Base-by-base conservation (phyloP, 2,329 filamentous ascomycete species). In the Fusarium buxicola region DNA sequence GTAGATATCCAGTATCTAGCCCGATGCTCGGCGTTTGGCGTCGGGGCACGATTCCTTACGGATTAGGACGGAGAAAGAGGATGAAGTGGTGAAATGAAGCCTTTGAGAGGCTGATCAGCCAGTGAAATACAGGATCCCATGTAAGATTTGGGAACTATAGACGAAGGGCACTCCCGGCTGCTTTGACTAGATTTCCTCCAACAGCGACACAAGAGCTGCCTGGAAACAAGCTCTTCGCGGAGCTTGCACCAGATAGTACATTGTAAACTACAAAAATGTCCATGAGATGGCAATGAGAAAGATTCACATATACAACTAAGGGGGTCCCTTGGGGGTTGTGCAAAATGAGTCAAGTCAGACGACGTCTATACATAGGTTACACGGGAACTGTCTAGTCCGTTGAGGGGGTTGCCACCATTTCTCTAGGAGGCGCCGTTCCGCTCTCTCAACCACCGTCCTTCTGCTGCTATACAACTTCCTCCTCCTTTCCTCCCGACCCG, bases 291-390 rank as follows among this genome's bases (percentile, higher is more conserved):
- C 58, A 50, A 58, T 60, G 48, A 62, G 55, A 57, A 49, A 47
- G 13, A 39, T 53, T 64, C 62, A 60, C 47, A 68, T 54, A 53
- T 54, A 48, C 66, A 41, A 32, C 48, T 45, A 55, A 15, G 4
- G 32, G 25, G 21, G 13, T n/a, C 25, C 39, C 47, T 41, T 18
- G 35, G 15, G 24, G 21, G 34, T 50, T 68, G 56, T 69, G 68
- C 44, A 65, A 71, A 72, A 60, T 69, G 69, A 72, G 59, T 71
- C 61, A 63, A 63, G 61, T 72, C 55, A 72, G 65, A 69, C 62
- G 62, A 69, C 63, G 70, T 72, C 72, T 74, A 74, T 75, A 75
- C 70, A 73, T 74, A 73, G 67, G 70, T 69, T 75, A 75, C 73
- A 75, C 69, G 64, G 70, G 70, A 66, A 72, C 68, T 72, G 70